Evolutionary conservation across 192 early-diverging fungal genomes (phyloP), one percentile per base, ranked within the genome.

Genomic region (Linnemannia elongata): DNA sequence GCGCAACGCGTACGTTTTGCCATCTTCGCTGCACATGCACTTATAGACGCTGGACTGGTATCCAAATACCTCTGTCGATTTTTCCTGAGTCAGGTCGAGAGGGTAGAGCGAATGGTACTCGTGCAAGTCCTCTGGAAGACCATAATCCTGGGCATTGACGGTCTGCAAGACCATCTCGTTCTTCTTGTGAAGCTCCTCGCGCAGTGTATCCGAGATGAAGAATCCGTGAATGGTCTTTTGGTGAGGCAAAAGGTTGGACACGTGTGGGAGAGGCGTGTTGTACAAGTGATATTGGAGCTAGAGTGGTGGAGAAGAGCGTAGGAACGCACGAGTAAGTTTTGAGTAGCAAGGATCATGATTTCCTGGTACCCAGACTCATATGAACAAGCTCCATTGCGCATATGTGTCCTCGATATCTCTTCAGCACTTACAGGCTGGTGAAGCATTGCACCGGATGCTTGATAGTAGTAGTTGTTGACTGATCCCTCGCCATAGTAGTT

Each of bases 211-310:
- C 30, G 96, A 90, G 73, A 98, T 94, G 52, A 97, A 97, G 89
- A 98, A 97, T 75, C 95, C 86, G 70, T 96, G 94, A 60, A 95
- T 94, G 0, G 95, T 89, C 79, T 94, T 92, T 90, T 97, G 95
- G 79, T 98, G 93, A 30, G 95, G 91, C 38, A 90, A 88, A 1
- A 95, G 82, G 80, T 95, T 96, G 36, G 92, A 89, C 22, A 96
- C 89, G 74, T 94, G 93, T 12, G 96, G 94, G 27, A 95, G 88
- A 2, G 94, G 91, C 24, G 94, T 89, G 30, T 89, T 90, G 89
- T 97, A 98, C 24, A 97, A 76, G 82, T 97, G 96, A 85, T 97
- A 94, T 80, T 95, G 94, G 12, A 97, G 90, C 93, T 96, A 76
- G 41, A 35, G 6, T 20, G 49, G 49, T 5, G 54, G n/a, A 60